Conservation (phyloP, 1,284 basidiomycete genomes). For the Termitomyces sp. region DNA sequence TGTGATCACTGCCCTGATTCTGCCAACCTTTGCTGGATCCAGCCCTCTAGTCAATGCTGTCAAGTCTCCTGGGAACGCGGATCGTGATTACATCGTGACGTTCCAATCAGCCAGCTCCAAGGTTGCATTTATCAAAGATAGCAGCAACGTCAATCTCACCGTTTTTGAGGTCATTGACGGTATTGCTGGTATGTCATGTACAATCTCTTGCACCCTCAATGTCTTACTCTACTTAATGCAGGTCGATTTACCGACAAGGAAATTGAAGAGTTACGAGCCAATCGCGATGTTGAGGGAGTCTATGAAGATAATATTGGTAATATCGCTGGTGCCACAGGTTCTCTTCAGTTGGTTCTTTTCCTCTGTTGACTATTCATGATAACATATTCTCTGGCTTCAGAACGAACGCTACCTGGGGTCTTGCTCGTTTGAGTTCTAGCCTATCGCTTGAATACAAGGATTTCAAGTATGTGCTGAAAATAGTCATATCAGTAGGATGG, state of each 20-base stretch:
- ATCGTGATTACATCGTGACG: not conserved
- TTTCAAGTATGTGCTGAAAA: not conserved
- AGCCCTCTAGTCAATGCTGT: not conserved
- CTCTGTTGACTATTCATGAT: not conserved
- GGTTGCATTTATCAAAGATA: not conserved
- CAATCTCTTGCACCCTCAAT: too few species aligned
- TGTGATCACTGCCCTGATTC: not conserved
- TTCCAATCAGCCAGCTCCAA: not conserved
- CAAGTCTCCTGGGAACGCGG: not conserved
- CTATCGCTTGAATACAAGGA: not conserved
- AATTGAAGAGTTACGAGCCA: not conserved
- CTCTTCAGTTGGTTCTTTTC: not conserved
- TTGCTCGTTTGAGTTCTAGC: not conserved
- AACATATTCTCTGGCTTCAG: not conserved
- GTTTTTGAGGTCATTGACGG: not conserved
- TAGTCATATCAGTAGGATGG: not conserved
- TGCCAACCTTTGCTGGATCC: constrained; percentile 29
- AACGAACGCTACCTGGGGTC: not conserved
- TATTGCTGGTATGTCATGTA: not conserved
- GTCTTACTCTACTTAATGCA: not conserved
- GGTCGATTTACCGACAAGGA: not conserved
- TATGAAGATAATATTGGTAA: not conserved
- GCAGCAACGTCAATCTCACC: not conserved
- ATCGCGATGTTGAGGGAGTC: not conserved
- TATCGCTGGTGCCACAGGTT: too few species aligned